A percentile compares a stretch with the other conserved stretches of the same genome.
These are phyloP conservation scores for Tricholoma flavovirens DNA, from an alignment of 768 basidiomycete species.

Conservation along the genomic window DNA sequence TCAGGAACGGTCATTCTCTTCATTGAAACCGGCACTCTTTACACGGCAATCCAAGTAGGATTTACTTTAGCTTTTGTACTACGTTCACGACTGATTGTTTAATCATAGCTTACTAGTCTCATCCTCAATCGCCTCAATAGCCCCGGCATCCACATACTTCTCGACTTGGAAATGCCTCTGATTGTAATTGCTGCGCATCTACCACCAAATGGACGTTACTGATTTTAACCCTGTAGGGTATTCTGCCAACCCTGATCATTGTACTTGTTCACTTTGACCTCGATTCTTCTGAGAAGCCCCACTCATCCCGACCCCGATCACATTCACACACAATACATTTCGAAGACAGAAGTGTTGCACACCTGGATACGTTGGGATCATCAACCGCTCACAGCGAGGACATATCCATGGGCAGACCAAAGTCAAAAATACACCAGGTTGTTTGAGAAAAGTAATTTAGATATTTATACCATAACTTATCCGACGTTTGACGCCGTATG, in stretches of 20 bases:
- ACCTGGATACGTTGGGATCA: constrained; percentile 15
- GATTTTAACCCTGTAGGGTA: background rate
- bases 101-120: constrained; percentile 1
- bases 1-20: constrained; percentile 7
- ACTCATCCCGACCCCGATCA: background rate
- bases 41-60: constrained; percentile 7
- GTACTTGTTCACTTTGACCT: background rate
- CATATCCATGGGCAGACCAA: background rate
- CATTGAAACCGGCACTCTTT: constrained; percentile 12
- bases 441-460: no score
- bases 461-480: no score
- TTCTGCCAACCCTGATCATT: background rate
- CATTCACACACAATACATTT: background rate
- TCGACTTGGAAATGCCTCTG: background rate
- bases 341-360: constrained; percentile 13
- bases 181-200: background rate
- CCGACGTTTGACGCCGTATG: no score
- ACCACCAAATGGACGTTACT: background rate
- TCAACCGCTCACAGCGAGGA: background rate
- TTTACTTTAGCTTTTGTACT: background rate
- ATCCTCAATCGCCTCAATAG: background rate
- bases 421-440: constrained; percentile 2
- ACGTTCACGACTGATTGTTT: background rate
- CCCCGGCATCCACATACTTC: background rate
- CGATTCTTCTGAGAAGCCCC: background rate